phyloP scores from a whole-genome alignment of 192 early-diverging fungal species.

The Mortierella antarctica region DNA sequence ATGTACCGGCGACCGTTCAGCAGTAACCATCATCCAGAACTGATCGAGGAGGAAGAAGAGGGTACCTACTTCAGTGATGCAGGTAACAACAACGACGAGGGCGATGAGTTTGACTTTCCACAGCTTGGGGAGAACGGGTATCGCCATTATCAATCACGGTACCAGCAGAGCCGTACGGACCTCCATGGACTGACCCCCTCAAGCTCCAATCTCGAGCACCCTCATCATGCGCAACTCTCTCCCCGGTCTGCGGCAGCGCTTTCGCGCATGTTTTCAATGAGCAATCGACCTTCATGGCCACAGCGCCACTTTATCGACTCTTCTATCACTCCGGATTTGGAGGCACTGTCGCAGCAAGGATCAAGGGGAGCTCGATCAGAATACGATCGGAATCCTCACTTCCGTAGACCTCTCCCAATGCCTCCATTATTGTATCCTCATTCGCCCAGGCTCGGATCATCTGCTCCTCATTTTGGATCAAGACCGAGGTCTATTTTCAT shows the following conservation, averaged over 20 bases:
- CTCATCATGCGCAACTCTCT: constrained; percentile 37
- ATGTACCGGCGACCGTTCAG: neutral
- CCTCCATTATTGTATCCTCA: neutral
- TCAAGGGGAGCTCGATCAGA: neutral
- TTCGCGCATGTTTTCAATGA: constrained; percentile 4
- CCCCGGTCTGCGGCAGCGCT: constrained; percentile 37
- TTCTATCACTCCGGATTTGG: constrained; percentile 12
- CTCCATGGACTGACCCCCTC: constrained; percentile 6
- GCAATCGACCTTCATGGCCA: constrained; percentile 8
- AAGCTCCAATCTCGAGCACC: constrained; percentile 13
- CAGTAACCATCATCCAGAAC: constrained; percentile 1
- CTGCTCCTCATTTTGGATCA: too few species aligned
- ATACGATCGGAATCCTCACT: constrained; percentile 44
- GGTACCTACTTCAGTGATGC: constrained; percentile 1
- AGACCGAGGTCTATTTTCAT: too few species aligned
- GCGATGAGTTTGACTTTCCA: neutral
- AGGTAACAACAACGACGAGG: constrained; percentile 31
- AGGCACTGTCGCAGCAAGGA: constrained; percentile 12
- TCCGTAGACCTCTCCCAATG: constrained; percentile 9
- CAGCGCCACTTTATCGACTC: constrained; percentile 15
- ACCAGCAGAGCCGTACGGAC: neutral
- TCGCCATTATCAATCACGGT: neutral
- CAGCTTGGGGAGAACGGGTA: constrained; percentile 23
- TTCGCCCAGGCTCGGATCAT: neutral
- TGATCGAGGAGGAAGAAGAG: constrained; percentile 16